phyloP scores from a whole-genome alignment of 2,329 filamentous ascomycete species.

The Thielaviopsis musarum region DNA sequence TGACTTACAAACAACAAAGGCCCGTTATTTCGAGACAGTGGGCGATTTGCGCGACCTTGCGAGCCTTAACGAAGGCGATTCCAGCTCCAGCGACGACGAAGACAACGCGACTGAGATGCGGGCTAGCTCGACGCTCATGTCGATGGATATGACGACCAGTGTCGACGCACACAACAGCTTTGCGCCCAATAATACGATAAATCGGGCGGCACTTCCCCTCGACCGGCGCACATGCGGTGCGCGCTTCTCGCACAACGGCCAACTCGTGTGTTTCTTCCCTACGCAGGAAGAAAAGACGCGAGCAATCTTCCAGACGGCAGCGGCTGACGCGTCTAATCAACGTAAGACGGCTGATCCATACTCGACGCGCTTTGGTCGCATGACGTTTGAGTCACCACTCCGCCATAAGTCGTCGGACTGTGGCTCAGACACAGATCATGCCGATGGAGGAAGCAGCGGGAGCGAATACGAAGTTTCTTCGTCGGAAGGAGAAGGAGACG shows the following conservation, averaged over 20 bases:
- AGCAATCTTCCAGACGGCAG: conserved; percentile 22
- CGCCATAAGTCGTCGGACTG: conserved; percentile 32
- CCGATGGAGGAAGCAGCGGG: conserved; percentile 21
- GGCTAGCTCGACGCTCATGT: conserved; percentile 40
- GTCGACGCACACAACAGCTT: conserved; percentile 33
- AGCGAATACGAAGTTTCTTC: conserved; percentile 21
- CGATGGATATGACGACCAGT: conserved; percentile 40
- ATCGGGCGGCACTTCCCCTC: conserved; percentile 37
- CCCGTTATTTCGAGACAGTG: conserved; percentile 40
- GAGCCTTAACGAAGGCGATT: conserved; percentile 43
- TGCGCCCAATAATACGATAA: conserved; percentile 19
- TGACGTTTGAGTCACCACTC: conserved; percentile 33
- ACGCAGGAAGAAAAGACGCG: conserved; percentile 46
- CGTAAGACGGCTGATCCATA: conserved; percentile 34
- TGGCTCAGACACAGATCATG: conserved; percentile 31
- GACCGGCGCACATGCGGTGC: conserved; percentile 42
- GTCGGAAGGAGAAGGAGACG: conserved; percentile 43
- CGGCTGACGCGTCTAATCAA: conserved; percentile 18
- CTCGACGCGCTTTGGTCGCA: conserved; percentile 39
- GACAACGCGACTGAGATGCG: conserved; percentile 45
- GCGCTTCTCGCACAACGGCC: conserved; percentile 44
- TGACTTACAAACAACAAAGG: conserved; percentile 38
- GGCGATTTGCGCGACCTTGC: conserved; percentile 34
- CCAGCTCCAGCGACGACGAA: conserved; percentile 74
- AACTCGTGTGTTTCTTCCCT: conserved; percentile 51